Evolutionary conservation across 768 basidiomycete genomes (phyloP), one percentile per base, ranked within the genome.

Genomic region (Pilatotrama ljubarskyi): DNA sequence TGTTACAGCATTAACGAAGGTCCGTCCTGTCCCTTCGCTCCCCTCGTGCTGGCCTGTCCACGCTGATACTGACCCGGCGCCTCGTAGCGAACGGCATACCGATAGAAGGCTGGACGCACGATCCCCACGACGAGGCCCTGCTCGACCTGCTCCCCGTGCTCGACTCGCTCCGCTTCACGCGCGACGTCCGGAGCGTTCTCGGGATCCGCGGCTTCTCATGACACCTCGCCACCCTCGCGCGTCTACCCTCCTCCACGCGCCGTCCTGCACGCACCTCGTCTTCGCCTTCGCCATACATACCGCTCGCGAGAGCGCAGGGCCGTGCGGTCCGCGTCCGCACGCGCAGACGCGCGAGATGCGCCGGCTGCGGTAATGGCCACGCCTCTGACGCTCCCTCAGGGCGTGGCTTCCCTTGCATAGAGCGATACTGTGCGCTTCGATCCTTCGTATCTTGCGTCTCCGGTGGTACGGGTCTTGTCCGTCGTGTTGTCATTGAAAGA

Each of bases 81-180:
- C 43, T 18, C 53, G 44, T 72, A 98, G 97, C 93, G 53, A 99
- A 99, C 73, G 97, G 95, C 52, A 94, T 99, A 69, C 97, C 97
- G 35, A 93, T 99, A 75, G 96, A 98, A 80, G 97, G 97, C 49
- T 98, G 97, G 97, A 98, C 95, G 22, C 89, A 95, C 61, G 97
- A 99, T 75, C 95, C 93, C 32, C 86, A 88, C 60, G 97, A 99
- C 76, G 93, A 98, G 75, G 97, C 96, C 20, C 79, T 99, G 56
- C 87, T 99, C 56, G 95, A 98, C 77, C 83, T 98, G 51, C 78
- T 99, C 24, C 97, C 97, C 18, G 88, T 99, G 53, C 84, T 99
- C 53, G 97, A 99, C 74, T 96, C 94, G 47, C 77, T 99, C 62
- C 84, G 97, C 37, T 99, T 99, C 75, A 97, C 95, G 11, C 88